phyloP scores from a whole-genome alignment of 2,329 filamentous ascomycete species.

The Fusarium sp. region DNA sequence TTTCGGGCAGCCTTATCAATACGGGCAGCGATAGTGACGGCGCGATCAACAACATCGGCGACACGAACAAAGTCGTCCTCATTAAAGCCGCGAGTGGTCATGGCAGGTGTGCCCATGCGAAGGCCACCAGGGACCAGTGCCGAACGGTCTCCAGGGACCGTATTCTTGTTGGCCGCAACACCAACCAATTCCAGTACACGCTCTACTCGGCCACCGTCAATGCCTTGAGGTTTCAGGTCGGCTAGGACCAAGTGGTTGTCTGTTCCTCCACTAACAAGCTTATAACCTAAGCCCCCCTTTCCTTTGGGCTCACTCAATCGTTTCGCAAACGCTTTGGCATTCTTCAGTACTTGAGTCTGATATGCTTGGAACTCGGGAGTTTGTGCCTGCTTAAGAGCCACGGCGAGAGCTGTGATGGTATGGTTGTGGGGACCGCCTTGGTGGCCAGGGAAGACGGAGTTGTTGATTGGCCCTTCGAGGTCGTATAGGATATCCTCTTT shows the following conservation, averaged over 20 bases:
- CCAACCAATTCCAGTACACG: conserved; percentile 91
- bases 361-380: conserved; percentile 91
- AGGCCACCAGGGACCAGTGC: conserved; percentile 93
- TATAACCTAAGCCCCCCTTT: conserved; percentile 84
- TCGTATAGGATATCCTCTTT: conserved; percentile 89
- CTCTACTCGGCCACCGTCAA: conserved; percentile 92
- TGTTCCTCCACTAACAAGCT: conserved; percentile 91
- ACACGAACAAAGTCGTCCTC: conserved; percentile 89
- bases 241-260: conserved; percentile 97
- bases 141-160: conserved; percentile 93
- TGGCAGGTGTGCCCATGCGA: conserved; percentile 94
- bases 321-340: conserved; percentile 86
- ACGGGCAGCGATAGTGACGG: conserved; percentile 81
- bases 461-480: conserved; percentile 93
- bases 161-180: conserved; percentile 99
- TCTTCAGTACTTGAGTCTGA: conserved; percentile 88
- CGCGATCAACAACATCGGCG: conserved; percentile 85
- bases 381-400: conserved; percentile 94
- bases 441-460: conserved; percentile 96
- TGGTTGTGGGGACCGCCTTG: conserved; percentile 99
- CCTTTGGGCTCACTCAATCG: conserved; percentile 75
- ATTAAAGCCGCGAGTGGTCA: conserved; percentile 95
- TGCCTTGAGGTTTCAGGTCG: conserved; percentile 87
- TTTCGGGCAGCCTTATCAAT: conserved; percentile 79
- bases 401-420: conserved; percentile 94